phyloP scores from a whole-genome alignment of 1,284 basidiomycete species.

The Puccinia triticina region DNA sequence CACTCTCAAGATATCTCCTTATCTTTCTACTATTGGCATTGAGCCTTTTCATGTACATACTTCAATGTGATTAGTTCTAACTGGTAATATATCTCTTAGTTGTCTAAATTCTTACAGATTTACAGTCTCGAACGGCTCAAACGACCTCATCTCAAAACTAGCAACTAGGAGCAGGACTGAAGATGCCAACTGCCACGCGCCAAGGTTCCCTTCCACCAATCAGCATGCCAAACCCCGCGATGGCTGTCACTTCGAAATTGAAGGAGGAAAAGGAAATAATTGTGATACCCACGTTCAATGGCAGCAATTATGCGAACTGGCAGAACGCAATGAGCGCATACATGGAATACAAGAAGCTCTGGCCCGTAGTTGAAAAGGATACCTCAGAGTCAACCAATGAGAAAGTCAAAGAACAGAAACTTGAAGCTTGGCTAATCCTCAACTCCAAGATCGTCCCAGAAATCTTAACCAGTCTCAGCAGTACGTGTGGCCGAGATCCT shows the following conservation, averaged over 20 bases:
- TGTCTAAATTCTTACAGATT: too few relatives aligned
- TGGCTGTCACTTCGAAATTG: background rate
- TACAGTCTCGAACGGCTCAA: too few relatives aligned
- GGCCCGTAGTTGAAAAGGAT: background rate
- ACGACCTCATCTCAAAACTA: background rate
- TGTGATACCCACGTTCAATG: too few relatives aligned
- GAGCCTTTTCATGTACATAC: too few relatives aligned
- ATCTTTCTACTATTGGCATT: too few relatives aligned
- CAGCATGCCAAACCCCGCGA: too few relatives aligned
- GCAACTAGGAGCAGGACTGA: background rate
- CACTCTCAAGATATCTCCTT: too few relatives aligned
- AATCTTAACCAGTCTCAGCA: background rate
- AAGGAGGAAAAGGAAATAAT: conserved; percentile 18
- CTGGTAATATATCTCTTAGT: too few relatives aligned
- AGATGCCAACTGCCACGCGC: background rate
- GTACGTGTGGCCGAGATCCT: background rate
- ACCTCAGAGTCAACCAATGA: too few relatives aligned
- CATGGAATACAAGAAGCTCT: background rate
- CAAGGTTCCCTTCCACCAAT: too few relatives aligned
- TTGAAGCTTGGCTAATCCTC: background rate
- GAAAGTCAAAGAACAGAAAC: background rate
- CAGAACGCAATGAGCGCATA: background rate
- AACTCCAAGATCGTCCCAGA: background rate
- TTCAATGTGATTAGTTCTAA: too few relatives aligned
- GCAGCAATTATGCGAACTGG: background rate